Evolutionary conservation across 2,329 filamentous ascomycete genomes (phyloP), one percentile per base, ranked within the genome.

Genomic region (Colletotrichum sp.): DNA sequence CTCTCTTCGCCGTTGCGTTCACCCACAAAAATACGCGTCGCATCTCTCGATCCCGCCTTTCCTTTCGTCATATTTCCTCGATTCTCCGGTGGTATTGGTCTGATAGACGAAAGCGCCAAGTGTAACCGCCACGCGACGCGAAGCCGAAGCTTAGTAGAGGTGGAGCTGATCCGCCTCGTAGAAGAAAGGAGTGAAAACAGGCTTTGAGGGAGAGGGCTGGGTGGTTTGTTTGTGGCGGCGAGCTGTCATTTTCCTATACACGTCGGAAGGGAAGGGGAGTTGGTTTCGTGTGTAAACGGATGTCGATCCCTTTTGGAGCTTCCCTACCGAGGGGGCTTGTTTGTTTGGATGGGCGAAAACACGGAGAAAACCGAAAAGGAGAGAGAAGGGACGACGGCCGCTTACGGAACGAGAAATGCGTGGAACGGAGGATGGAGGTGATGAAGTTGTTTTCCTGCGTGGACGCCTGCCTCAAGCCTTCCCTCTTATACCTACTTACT

Each of bases 401-500:
- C 48, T n/a, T 52, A 63, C 18, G 60, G 71, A 75, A 76, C 60
- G 74, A 76, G 60, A 67, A n/a, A 76, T 67, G 74, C 61, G 74
- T 75, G 36, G 65, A 70, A 70, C 18, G 71, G 61, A 63, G 60
- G 67, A 70, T 67, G 66, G 68, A 71, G 70, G 43, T 69, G 71
- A 73, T 65, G 60, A 71, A 63, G 74, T 74, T 70, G 48, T 79
- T 63, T 57, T 66, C 70, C 70, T 79, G 74, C 74, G 78, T 78
- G 70, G 74, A 74, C 65, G 72, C 59, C 67, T 61, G 59, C 74
- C 74, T 74, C 52, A 75, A 75, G 64, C 71, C 65, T 76, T 76
- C 48, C 74, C 74, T 76, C 60, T 66, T 75, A 75, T 73, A 76
- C 74, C 74, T 76, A 75, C 74, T 76, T 74, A 73, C 72, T 75